These are phyloP conservation scores for Mentha longifolia DNA, from an alignment of 257 asterid species.

Conservation along the genomic window DNA sequence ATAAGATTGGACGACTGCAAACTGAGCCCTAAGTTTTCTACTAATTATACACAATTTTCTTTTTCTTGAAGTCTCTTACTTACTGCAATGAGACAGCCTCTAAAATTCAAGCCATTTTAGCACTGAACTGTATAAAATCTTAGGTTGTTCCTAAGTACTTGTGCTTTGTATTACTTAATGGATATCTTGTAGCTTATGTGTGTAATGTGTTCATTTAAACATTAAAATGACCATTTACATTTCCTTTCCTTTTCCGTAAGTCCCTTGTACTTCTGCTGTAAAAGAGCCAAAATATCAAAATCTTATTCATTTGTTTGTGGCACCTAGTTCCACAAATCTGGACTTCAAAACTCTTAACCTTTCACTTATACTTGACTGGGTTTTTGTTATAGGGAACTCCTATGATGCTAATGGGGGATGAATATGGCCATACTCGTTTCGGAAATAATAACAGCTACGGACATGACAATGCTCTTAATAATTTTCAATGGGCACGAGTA, in stretches of 20 bases:
- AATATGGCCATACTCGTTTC: conserved; percentile 89
- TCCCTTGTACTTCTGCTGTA: conserved; percentile 14
- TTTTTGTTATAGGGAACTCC: conserved; percentile 77
- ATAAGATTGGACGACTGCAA: background rate
- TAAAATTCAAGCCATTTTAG: background rate
- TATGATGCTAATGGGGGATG: conserved; percentile 99
- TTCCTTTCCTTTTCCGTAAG: conserved; percentile 1
- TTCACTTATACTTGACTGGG: conserved; percentile 28
- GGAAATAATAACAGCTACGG: conserved; percentile 99
- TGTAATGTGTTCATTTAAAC: background rate
- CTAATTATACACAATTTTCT: background rate
- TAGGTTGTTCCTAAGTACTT: background rate
- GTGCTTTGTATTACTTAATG: conserved; percentile 11
- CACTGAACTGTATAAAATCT: background rate
- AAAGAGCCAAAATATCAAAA: conserved; percentile 13
- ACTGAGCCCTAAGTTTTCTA: background rate
- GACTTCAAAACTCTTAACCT: conserved; percentile 17
- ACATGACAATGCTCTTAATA: conserved; percentile 82
- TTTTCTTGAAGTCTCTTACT: conserved; percentile 12
- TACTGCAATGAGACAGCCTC: background rate
- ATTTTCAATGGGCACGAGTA: conserved; percentile 94
- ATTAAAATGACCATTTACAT: background rate
- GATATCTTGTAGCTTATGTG: conserved; percentile 9
- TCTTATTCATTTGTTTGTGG: conserved; percentile 11
- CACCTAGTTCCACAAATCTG: conserved; percentile 14